Evolutionary conservation across 306 rosid species (phyloP), one percentile per base, ranked within the genome.

Genomic region (Cucurbita moschata): DNA sequence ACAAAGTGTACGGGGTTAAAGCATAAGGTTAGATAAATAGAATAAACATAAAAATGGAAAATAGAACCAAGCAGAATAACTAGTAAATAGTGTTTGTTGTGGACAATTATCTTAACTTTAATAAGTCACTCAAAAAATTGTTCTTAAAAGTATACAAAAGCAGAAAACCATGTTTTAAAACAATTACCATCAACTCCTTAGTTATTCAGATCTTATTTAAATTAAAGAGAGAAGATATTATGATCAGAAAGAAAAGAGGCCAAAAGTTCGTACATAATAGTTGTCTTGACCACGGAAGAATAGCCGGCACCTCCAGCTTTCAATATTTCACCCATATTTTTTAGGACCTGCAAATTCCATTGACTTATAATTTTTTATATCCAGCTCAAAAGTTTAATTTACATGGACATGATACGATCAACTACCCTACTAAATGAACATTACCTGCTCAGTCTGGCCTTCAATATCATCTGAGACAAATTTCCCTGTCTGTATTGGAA

Each of bases 401-500:
- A 9, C 66, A 54, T 69, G 13, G 10, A 11, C 60, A 42, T 7
- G 15, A 38, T 60, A 73, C 54, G 19, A 53, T 75, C 59, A 40
- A 53, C 19, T 44, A 55, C 51, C 12, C 13, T 72, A 50, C 8
- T 12, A 38, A 44, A 18, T 18, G 73, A 18, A 47, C 14, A 54
- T 47, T 83, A 89, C 98, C 97, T 94, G 98, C 86, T 88, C 98
- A 7, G 98, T 89, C 83, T 94, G 97, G 78, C 74, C 96, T 84
- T 87, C 97, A 77, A 94, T 87, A 78, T 80, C 65, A 47, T 89
- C 92, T 1, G 98, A 94, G 66, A 85, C 69, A 56, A 94, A 90
- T 71, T 94, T 90, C 76, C 98, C 98, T 0, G 96, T 87, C 98
- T 93, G 82, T 65, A 79, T 78, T 77, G 19, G 18, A 79, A 21